These are phyloP conservation scores for Leccinellum rugosiceps DNA, from an alignment of 768 basidiomycete species.

Conservation along the genomic window DNA sequence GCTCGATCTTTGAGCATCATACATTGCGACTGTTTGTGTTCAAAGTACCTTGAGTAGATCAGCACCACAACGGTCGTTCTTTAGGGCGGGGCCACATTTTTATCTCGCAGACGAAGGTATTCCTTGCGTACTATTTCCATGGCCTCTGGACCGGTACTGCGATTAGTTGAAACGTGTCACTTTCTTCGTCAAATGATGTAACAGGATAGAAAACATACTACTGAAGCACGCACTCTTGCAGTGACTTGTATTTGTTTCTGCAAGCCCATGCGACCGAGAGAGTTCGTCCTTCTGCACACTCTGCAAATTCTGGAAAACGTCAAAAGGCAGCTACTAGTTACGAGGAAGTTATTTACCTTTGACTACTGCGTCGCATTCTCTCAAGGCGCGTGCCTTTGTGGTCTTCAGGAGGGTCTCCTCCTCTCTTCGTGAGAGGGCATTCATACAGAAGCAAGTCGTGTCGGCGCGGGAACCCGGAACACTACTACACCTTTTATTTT, in stretches of 20 bases:
- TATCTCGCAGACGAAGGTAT: constrained; percentile 64
- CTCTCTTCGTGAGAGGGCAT: constrained; percentile 82
- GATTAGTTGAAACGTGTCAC: neutral
- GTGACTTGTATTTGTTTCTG: constrained; percentile 57
- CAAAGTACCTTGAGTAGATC: neutral
- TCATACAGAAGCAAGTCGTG: constrained; percentile 45
- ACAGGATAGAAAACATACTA: constrained; percentile 50
- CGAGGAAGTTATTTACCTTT: constrained; percentile 45
- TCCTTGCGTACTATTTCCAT: constrained; percentile 72
- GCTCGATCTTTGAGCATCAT: neutral
- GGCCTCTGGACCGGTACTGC: constrained; percentile 68
- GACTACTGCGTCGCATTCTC: constrained; percentile 72
- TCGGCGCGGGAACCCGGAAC: constrained; percentile 4
- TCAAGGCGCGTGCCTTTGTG: constrained; percentile 74
- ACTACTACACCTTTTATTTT: neutral
- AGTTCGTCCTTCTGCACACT: constrained; percentile 78
- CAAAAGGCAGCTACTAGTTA: neutral
- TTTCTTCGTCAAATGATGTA: neutral
- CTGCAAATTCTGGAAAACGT: constrained; percentile 63
- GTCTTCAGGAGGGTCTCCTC: constrained; percentile 83
- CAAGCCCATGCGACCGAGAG: constrained; percentile 87
- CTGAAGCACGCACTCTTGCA: constrained; percentile 78
- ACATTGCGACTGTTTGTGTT: neutral
- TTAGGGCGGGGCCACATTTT: constrained; percentile 8
- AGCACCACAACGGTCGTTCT: neutral